Conservation (phyloP, 257 asterid species). For the Asclepias syriaca region DNA sequence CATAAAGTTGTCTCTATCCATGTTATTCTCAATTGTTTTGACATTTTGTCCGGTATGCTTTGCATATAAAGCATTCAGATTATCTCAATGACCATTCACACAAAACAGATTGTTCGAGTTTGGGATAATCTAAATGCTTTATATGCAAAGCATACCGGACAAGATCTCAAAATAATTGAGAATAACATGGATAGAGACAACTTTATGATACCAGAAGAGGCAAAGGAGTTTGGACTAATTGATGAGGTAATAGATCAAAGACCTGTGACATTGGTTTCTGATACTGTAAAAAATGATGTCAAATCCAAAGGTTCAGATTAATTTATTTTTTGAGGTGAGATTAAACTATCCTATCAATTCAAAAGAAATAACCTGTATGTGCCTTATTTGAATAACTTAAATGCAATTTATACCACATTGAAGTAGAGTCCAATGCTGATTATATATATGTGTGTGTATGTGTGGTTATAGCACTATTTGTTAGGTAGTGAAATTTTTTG, state of each 20-base stretch:
- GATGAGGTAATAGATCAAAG: no score
- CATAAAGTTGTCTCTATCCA: no score
- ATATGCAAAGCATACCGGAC: conserved; percentile 83
- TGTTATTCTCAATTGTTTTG: no score
- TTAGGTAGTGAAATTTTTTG: no score
- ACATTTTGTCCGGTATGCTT: no score
- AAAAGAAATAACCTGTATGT: not conserved
- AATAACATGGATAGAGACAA: conserved; percentile 85
- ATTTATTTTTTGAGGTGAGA: conserved; percentile 33
- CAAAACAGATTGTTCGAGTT: conserved; percentile 72
- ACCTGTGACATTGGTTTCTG: no score
- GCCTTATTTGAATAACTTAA: not conserved
- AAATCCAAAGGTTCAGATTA: conserved; percentile 55
- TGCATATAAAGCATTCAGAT: no score
- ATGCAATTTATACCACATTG: no score
- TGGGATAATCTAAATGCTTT: conserved; percentile 74
- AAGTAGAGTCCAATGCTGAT: no score
- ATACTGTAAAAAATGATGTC: conserved; percentile 22
- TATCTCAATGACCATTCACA: conserved; percentile 79
- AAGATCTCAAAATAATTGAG: conserved; percentile 49
- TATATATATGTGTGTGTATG: no score
- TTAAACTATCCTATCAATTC: no score
- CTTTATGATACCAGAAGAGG: conserved; percentile 87
- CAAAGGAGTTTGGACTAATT: conserved; percentile 86
- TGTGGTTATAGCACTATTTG: no score